These are phyloP conservation scores for Trichosanthes truncata DNA, from an alignment of 306 rosid species.

Conservation along the genomic window DNA sequence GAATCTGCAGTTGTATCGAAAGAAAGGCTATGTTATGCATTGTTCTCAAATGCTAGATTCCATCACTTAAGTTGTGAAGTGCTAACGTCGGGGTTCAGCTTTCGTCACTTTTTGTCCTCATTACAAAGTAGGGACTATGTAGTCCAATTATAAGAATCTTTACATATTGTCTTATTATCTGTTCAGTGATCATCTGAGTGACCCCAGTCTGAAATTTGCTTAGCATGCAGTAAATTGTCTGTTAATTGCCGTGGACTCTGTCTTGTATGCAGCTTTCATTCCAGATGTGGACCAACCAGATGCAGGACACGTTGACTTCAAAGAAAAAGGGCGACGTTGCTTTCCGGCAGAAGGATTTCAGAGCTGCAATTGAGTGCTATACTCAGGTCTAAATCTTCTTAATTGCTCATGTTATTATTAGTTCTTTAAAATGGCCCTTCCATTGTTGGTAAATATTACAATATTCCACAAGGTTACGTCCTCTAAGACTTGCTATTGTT, in stretches of 20 bases:
- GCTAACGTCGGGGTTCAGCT: background rate
- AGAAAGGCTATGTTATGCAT: background rate
- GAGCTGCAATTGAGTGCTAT: conserved; percentile 65
- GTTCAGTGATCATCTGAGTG: background rate
- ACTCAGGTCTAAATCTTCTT: conserved; percentile 42
- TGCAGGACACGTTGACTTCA: conserved; percentile 85
- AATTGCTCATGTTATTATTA: background rate
- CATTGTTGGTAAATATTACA: background rate
- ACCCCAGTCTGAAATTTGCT: background rate
- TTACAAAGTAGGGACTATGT: background rate
- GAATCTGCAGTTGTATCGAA: background rate
- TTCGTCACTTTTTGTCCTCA: background rate
- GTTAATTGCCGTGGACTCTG: conserved; percentile 4
- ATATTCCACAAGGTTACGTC: background rate
- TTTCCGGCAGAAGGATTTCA: conserved; percentile 68
- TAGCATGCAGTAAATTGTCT: background rate
- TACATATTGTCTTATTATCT: background rate
- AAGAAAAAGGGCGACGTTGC: conserved; percentile 88
- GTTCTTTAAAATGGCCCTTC: conserved; percentile 2
- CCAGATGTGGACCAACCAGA: conserved; percentile 98
- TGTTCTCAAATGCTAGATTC: background rate
- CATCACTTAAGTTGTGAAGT: background rate
- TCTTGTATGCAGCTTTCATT: conserved; percentile 65
- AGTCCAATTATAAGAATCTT: background rate
- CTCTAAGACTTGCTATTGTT: background rate